These are phyloP conservation scores for Thermothelomyces thermophilus DNA, from an alignment of 2,329 filamentous ascomycete species.

Conservation along the genomic window DNA sequence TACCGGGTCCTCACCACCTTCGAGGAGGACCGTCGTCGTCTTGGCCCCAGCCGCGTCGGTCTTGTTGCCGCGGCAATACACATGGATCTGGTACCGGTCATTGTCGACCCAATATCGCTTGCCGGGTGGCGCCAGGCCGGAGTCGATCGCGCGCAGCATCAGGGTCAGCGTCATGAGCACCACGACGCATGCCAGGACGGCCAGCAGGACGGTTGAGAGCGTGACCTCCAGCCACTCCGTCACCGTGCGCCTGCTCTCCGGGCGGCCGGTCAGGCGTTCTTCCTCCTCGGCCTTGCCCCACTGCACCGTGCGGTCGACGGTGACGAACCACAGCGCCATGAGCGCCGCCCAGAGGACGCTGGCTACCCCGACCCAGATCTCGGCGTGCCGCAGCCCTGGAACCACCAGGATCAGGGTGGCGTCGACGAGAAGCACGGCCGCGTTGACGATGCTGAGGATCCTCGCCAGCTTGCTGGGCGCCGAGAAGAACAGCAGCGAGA, in stretches of 20 bases:
- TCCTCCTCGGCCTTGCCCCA: slow-evolving; percentile 94
- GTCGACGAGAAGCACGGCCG: slow-evolving; percentile 62
- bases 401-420: slow-evolving; percentile 75
- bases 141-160: slow-evolving; percentile 72
- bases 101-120: slow-evolving; percentile 73
- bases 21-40: slow-evolving; percentile 75
- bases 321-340: slow-evolving; percentile 71
- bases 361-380: slow-evolving; percentile 84
- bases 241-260: slow-evolving; percentile 75
- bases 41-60: slow-evolving; percentile 48
- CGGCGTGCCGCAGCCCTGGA: slow-evolving; percentile 67
- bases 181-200: slow-evolving; percentile 59
- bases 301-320: slow-evolving; percentile 72
- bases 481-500: slow-evolving; percentile 79
- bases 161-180: slow-evolving; percentile 74
- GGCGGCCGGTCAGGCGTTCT: slow-evolving; percentile 80
- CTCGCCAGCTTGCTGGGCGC: slow-evolving; percentile 75
- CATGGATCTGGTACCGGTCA: slow-evolving; percentile 77
- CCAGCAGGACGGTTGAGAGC: slow-evolving; percentile 63
- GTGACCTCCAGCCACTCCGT: slow-evolving; percentile 80
- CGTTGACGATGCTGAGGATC: slow-evolving; percentile 62
- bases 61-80: slow-evolving; percentile 75
- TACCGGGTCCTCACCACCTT: slow-evolving; percentile 73
- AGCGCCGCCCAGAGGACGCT: slow-evolving; percentile 78
- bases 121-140: slow-evolving; percentile 66